Evolutionary conservation across 345 rosid genomes (phyloP).

Genomic region (Lepidium sativum): DNA sequence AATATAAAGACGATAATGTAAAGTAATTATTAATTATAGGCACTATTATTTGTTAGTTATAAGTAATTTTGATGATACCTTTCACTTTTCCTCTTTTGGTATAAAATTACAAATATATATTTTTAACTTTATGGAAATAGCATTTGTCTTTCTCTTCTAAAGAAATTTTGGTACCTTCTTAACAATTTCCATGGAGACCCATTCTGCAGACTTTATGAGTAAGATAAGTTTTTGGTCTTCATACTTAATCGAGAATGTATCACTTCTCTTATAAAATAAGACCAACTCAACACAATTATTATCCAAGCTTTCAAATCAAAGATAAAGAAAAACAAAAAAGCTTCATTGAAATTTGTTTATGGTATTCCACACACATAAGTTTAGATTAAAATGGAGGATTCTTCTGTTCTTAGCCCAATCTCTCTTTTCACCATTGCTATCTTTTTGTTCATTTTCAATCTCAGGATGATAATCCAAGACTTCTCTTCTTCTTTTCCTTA

Average conservation of each 20-base stretch:
- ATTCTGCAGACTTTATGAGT: conserved; percentile 12
- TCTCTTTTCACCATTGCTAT: conserved; percentile 19
- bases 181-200: conserved; percentile 17
- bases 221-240: conserved; percentile 20
- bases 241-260: neutral
- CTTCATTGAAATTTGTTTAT: neutral
- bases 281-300: neutral
- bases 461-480: conserved; percentile 19
- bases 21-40: neutral
- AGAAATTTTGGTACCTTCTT: conserved; percentile 13
- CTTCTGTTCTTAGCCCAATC: conserved; percentile 23
- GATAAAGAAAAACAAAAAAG: neutral
- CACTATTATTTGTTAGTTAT: neutral
- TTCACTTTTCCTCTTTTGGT: neutral
- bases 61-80: neutral
- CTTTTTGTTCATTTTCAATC: conserved; percentile 19
- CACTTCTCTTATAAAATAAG: conserved; percentile 14
- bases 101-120: neutral
- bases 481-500: conserved; percentile 19
- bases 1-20: neutral
- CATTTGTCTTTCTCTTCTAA: neutral
- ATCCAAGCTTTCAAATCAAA: conserved; percentile 8
- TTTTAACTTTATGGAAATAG: neutral
- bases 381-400: conserved; percentile 24
- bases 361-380: conserved; percentile 19